phyloP scores from a whole-genome alignment of 371 early-diverging fungal species.

The Apophysomyces sp. region DNA sequence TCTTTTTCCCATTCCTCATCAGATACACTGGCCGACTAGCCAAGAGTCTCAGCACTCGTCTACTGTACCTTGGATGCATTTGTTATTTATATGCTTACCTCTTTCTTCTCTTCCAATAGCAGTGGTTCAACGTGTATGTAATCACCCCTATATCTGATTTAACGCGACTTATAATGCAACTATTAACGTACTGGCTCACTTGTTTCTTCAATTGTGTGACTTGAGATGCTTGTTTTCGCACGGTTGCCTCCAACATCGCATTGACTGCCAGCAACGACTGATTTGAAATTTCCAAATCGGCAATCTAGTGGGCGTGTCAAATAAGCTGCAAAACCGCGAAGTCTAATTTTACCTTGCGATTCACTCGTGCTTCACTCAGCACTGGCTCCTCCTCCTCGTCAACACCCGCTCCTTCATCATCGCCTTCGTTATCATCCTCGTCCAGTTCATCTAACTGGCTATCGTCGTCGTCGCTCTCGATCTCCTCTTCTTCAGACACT shows the following conservation, averaged over 20 bases:
- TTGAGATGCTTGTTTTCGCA: constrained; percentile 48
- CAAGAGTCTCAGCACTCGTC: too few species aligned
- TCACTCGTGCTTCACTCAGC: constrained; percentile 44
- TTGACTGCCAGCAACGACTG: constrained; percentile 49
- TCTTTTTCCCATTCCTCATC: constrained; percentile 51
- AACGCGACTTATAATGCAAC: background rate
- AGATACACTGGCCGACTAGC: background rate
- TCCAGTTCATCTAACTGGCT: constrained; percentile 16
- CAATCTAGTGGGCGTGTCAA: constrained; percentile 31
- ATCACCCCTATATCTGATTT: background rate
- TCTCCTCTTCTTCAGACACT: constrained; percentile 30
- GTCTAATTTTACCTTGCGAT: constrained; percentile 32
- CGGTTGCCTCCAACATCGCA: constrained; percentile 51
- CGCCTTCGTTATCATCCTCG: constrained; percentile 3
- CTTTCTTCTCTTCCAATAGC: background rate
- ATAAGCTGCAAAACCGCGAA: background rate
- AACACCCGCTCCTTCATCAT: constrained; percentile 11
- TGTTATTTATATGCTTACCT: too few species aligned
- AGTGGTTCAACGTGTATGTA: constrained; percentile 6
- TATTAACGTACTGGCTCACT: background rate
- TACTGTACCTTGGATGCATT: too few species aligned
- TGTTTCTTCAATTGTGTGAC: constrained; percentile 41
- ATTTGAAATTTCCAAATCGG: constrained; percentile 55
- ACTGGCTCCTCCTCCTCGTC: constrained; percentile 21
- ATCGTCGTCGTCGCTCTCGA: constrained; percentile 28